Evolutionary conservation across 768 basidiomycete genomes (phyloP).

Genomic region (Podaxis sp.): DNA sequence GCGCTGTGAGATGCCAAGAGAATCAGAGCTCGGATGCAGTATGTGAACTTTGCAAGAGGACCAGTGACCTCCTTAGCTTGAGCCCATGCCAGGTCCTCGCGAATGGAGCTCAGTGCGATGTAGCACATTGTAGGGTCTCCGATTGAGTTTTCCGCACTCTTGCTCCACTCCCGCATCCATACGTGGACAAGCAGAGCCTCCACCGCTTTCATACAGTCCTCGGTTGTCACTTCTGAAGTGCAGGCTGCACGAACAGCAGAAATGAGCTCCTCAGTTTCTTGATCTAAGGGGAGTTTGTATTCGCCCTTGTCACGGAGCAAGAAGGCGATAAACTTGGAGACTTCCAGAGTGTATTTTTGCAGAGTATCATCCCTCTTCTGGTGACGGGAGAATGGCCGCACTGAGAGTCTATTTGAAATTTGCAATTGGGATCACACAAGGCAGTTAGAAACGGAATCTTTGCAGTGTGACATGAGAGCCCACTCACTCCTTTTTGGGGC

Average conservation of each 20-base stretch:
- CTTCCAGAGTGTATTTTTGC: background rate
- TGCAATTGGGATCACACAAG: too few relatives aligned
- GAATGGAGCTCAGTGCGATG: background rate
- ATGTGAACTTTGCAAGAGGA: background rate
- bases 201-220: background rate
- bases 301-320: background rate
- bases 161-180: background rate
- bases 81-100: background rate
- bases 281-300: background rate
- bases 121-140: background rate
- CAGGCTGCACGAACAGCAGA: too few relatives aligned
- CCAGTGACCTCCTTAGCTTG: background rate
- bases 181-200: background rate
- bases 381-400: background rate
- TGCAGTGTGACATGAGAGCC: too few relatives aligned
- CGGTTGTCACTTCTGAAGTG: too few relatives aligned
- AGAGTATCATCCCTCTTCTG: background rate
- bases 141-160: background rate
- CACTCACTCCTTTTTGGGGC: too few relatives aligned
- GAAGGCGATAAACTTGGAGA: background rate
- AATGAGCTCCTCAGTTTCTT: too few relatives aligned
- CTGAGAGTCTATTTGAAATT: too few relatives aligned
- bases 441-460: too few relatives aligned
- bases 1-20: background rate
- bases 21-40: background rate